Base-by-base conservation (phyloP, 495 filamentous ascomycete species). In the Aspergillus bridgeri region DNA sequence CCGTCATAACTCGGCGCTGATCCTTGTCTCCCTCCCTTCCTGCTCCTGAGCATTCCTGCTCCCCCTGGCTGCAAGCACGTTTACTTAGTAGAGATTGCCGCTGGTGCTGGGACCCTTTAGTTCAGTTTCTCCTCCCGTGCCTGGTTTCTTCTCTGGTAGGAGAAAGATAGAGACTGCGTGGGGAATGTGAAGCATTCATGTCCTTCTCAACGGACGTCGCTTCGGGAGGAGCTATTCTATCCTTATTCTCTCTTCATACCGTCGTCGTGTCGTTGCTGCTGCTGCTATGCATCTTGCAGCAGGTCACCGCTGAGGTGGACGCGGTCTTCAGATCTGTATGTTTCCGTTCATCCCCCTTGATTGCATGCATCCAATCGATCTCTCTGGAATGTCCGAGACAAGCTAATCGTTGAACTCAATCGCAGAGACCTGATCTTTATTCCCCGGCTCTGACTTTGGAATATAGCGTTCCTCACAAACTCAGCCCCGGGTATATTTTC, bases 401-500 rank as follows among this genome's bases (percentile, higher is more conserved):
- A 7, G 22, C 58, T 59, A 60, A 60, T 54, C 43, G 53, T 57
- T 51, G 11, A 53, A 18, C 48, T 20, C 17, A 29, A 18, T 22
- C 51, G 7, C 60, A 77, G 75, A 61, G 75, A 60, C 75, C 75
- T 25, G 75, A 78, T 54, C 71, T 78, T 21, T 73, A 67, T 33
- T 66, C 75, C 23, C 74, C 70, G 0, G 29, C 66, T 29, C 61
- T 79, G 20, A 66, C 66, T 2, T 51, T 76, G 22, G 67, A 75
- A 49, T 56, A 58, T 18, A 65, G 61, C 44, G 54, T 63, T 6
- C 56, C 65, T 13, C 59, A 67, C 6, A 71, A 72, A 48, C 61
- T 78, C 27, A 69, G 61, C 19, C 73, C 74, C 0, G 76, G 75
- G 17, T 78, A 75, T 53, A 76, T 78, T 22, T 79, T 76, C 27